Base-by-base conservation (phyloP, 148 eudicot genomes). In the Heliosperma pusillum region DNA sequence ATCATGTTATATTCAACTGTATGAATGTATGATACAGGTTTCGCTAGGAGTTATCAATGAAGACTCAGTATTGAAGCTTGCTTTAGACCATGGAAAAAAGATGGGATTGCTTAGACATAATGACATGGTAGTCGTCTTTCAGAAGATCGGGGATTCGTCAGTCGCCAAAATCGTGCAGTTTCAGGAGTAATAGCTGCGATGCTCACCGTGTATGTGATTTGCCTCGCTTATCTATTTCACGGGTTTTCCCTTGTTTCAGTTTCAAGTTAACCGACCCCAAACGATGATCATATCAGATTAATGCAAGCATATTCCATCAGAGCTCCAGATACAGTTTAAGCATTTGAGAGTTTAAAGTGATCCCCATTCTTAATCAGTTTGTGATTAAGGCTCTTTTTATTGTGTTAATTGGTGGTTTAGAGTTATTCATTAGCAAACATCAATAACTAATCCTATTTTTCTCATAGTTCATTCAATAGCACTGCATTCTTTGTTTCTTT, bases 111-210 rank as follows among this genome's bases (percentile, higher is more conserved):
- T 88, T 24, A 84, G 66, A 81, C 79, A 78, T 17, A 64, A 79
- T 67, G 91, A 88, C 73, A 85, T 82, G 79, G 83, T 88, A 44
- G 89, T 88, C 20, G 89, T 88, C 71, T 88, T 86, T 53, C 89
- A 86, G 72, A 88, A 86, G 82, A 81, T 86, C 6, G 85, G 83
- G 21, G 89, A 86, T 71, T 86, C 89, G 7, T 79, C 84, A 5
- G 85, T 88, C n/a, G 80, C 81, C 61, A 84, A 81, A 74, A 86
- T 86, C 30, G 78, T 86, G 40, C 77, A 76, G 58, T 76, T 83
- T 72, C 82, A 77, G 10, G 83, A 77, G 4, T 85, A 79, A 36
- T 77, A 80, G 66, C 22, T 53, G 40, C 57, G 7, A 50, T 36
- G 55, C 45, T 2, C 59, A 42, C 66, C 10, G n/a, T n/a, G 62